phyloP scores from a whole-genome alignment of 2,329 filamentous ascomycete species.

The Aspergillus sp. region DNA sequence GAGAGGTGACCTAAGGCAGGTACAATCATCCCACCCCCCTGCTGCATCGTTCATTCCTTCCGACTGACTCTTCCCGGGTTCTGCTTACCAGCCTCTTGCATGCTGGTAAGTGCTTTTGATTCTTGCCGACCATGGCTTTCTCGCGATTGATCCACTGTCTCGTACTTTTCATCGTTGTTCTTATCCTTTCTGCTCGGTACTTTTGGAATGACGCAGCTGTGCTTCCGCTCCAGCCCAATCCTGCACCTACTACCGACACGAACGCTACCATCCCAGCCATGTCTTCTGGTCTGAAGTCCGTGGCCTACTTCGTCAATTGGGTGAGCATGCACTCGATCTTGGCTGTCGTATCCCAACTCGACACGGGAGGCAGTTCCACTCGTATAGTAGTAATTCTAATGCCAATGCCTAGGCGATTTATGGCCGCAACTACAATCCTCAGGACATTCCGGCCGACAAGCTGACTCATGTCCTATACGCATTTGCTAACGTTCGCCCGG shows the following conservation, averaged over 20 bases:
- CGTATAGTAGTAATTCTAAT: neutral
- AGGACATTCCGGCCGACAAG: constrained; percentile 76
- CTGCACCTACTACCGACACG: constrained; percentile 6
- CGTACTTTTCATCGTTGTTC: constrained; percentile 9
- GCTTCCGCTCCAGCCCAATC: constrained; percentile 14
- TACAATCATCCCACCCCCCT: constrained; percentile 22
- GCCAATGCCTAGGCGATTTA: constrained; percentile 68
- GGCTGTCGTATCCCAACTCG: neutral
- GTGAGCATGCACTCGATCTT: constrained; percentile 28
- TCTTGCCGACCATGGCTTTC: constrained; percentile 12
- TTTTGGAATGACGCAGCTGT: constrained; percentile 15
- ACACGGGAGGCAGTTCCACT: constrained; percentile 5
- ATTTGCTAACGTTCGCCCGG: constrained; percentile 80
- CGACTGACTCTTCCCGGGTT: neutral
- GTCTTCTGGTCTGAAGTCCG: constrained; percentile 36
- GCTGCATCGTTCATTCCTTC: constrained; percentile 20
- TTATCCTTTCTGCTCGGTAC: constrained; percentile 17
- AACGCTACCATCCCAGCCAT: constrained; percentile 22
- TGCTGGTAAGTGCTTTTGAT: neutral
- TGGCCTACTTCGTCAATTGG: constrained; percentile 51
- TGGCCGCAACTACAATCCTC: constrained; percentile 75
- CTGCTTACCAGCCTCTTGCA: neutral
- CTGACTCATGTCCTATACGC: constrained; percentile 86
- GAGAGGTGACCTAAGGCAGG: constrained; percentile 16
- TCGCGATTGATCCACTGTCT: constrained; percentile 8